These are phyloP conservation scores for Chondrus crispus DNA, from an alignment of 23 red algal species.

Conservation along the genomic window DNA sequence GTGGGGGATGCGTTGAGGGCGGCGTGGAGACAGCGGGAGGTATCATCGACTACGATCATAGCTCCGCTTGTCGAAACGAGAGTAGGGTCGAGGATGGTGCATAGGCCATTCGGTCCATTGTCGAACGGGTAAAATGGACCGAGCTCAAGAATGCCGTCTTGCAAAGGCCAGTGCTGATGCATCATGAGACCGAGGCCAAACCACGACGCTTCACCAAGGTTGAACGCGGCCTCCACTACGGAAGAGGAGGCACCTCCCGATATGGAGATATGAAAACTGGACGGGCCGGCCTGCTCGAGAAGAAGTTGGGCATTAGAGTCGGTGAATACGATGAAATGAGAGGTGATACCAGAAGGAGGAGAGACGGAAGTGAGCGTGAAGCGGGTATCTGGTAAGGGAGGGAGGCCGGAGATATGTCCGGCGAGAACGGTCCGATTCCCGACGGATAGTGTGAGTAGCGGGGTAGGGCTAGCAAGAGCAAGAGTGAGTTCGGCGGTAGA, in stretches of 20 bases:
- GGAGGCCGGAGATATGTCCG: too few species aligned
- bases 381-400: too few species aligned
- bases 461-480: too few species aligned
- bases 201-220: not conserved
- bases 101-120: conserved; percentile 84
- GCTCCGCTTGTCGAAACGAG: conserved; percentile 63
- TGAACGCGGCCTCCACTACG: not conserved
- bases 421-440: too few species aligned
- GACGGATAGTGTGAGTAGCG: too few species aligned
- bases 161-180: conserved; percentile 86
- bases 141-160: conserved; percentile 56
- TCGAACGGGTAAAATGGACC: conserved; percentile 93
- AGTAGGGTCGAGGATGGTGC: conserved; percentile 75
- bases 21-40: conserved; percentile 75
- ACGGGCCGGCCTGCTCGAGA: too few species aligned
- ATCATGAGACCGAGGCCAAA: conserved; percentile 72
- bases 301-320: too few species aligned
- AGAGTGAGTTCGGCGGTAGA: too few species aligned
- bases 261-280: not conserved
- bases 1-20: conserved; percentile 66
- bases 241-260: not conserved
- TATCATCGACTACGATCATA: conserved; percentile 43
- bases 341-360: too few species aligned
- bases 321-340: too few species aligned
- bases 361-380: too few species aligned